These are phyloP conservation scores for Yamadazyma olivae DNA, from an alignment of 805 yeast genomes.

Conservation along the genomic window DNA sequence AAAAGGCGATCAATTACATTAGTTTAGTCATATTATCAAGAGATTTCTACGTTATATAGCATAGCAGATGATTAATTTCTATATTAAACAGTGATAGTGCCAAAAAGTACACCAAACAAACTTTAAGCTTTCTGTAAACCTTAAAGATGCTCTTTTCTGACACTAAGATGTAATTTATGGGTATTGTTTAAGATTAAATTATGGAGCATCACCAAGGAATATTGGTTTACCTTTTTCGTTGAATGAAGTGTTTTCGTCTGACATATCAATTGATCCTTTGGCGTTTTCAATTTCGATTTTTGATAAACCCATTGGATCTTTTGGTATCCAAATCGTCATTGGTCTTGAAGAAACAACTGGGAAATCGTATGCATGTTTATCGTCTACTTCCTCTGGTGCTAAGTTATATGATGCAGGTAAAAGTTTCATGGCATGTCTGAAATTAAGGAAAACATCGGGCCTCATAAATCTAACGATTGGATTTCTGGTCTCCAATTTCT, in stretches of 20 bases:
- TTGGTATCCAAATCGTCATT: slow-evolving; percentile 90
- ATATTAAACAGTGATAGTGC: no score
- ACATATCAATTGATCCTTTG: slow-evolving; percentile 52
- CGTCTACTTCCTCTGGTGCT: slow-evolving; percentile 40
- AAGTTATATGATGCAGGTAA: slow-evolving; percentile 34
- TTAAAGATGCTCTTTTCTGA: no score
- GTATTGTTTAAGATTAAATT: no score
- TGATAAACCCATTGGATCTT: slow-evolving; percentile 83
- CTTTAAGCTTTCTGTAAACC: no score
- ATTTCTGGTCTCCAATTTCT: slow-evolving; percentile 32
- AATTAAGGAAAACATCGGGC: slow-evolving; percentile 60
- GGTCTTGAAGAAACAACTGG: slow-evolving; percentile 70
- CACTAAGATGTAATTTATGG: no score
- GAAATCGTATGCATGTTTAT: slow-evolving; percentile 64
- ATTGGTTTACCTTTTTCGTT: slow-evolving; percentile 28
- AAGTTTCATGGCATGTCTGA: slow-evolving; percentile 27
- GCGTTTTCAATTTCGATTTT: slow-evolving; percentile 54
- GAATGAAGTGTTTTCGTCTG: slow-evolving; percentile 67
- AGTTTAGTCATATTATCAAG: no score
- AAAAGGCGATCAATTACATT: no score
- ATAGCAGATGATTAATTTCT: no score
- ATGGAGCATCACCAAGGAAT: slow-evolving; percentile 28
- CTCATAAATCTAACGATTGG: slow-evolving; percentile 47
- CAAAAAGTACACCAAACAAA: no score
- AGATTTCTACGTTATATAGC: no score